Evolutionary conservation across 2,329 filamentous ascomycete genomes (phyloP).

Genomic region (Nectriaceae sp.): DNA sequence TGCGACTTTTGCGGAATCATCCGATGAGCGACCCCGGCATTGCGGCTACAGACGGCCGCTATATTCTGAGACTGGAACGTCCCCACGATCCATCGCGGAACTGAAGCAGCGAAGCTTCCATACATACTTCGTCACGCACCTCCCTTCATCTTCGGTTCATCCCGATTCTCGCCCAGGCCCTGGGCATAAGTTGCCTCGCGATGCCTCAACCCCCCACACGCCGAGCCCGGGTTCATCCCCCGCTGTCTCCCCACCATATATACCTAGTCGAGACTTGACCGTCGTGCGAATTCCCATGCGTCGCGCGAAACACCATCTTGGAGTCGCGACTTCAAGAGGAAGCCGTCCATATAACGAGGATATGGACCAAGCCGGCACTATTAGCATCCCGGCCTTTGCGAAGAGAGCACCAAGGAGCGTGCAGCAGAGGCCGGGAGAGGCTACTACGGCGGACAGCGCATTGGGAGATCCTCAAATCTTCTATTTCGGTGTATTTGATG

Average conservation of each 20-base stretch:
- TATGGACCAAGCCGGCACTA: slow-evolving; percentile 88
- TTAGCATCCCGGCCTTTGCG: slow-evolving; percentile 91
- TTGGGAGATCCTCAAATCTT: slow-evolving; percentile 94
- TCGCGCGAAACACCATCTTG: slow-evolving; percentile 95
- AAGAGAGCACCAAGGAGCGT: slow-evolving; percentile 73
- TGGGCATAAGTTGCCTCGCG: slow-evolving; percentile 83
- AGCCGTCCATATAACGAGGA: slow-evolving; percentile 92
- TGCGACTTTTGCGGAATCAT: slow-evolving; percentile 6
- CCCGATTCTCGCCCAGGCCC: slow-evolving; percentile 75
- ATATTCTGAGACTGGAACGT: too few species aligned
- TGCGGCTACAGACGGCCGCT: slow-evolving; percentile 12
- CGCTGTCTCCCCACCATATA: slow-evolving; percentile 60
- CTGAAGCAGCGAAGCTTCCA: slow-evolving; percentile 65
- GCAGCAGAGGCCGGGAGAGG: slow-evolving; percentile 55
- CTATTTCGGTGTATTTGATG: slow-evolving; percentile 96
- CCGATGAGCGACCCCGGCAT: slow-evolving; percentile 12
- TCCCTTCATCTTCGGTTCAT: slow-evolving; percentile 89
- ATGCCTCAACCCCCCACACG: slow-evolving; percentile 79
- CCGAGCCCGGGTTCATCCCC: slow-evolving; percentile 55
- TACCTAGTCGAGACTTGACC: slow-evolving; percentile 74
- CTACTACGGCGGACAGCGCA: slow-evolving; percentile 71
- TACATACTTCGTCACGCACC: slow-evolving; percentile 95
- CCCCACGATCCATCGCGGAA: slow-evolving; percentile 11
- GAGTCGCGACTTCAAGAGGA: slow-evolving; percentile 75
- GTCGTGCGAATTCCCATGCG: slow-evolving; percentile 93